Evolutionary conservation across 352 stramenopile genomes (phyloP).

Genomic region (Pythium aquatile): DNA sequence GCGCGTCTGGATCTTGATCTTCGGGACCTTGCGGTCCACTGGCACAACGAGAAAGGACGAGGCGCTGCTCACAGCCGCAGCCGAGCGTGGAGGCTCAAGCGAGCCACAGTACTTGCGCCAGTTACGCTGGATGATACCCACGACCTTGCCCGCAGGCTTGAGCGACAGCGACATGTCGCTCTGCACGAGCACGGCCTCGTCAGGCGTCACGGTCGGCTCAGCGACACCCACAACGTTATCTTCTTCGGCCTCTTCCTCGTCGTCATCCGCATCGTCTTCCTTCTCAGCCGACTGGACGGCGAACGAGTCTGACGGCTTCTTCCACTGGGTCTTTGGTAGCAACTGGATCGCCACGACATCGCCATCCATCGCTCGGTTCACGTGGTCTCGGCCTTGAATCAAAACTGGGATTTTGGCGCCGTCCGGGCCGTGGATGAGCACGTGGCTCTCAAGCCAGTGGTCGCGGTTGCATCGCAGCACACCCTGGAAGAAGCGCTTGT

Average conservation of each 20-base stretch:
- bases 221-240: slow-evolving; percentile 41
- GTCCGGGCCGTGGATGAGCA: slow-evolving; percentile 70
- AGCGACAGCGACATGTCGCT: slow-evolving; percentile 46
- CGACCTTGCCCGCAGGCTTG: slow-evolving; percentile 80
- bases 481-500: slow-evolving; percentile 87
- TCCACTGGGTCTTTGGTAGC: slow-evolving; percentile 82
- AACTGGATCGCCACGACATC: slow-evolving; percentile 97
- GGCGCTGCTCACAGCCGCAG: slow-evolving; percentile 35
- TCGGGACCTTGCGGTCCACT: slow-evolving; percentile 89
- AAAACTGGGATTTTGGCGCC: slow-evolving; percentile 69
- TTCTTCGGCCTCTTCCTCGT: slow-evolving; percentile 33
- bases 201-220: slow-evolving; percentile 61
- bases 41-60: slow-evolving; percentile 79
- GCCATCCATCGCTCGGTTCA: slow-evolving; percentile 97
- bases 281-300: slow-evolving; percentile 45
- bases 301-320: slow-evolving; percentile 72
- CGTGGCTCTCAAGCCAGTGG: slow-evolving; percentile 79
- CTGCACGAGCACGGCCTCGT: slow-evolving; percentile 59
- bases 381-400: slow-evolving; percentile 77
- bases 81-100: slow-evolving; percentile 76
- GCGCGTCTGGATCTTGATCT: slow-evolving; percentile 93
- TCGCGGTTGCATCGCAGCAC: slow-evolving; percentile 87
- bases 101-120: slow-evolving; percentile 95
- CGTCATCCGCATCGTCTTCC: slow-evolving; percentile 41
- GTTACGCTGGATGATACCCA: slow-evolving; percentile 92